Base-by-base conservation (phyloP, 2,329 filamentous ascomycete genomes). In the Penicillium digitatum region DNA sequence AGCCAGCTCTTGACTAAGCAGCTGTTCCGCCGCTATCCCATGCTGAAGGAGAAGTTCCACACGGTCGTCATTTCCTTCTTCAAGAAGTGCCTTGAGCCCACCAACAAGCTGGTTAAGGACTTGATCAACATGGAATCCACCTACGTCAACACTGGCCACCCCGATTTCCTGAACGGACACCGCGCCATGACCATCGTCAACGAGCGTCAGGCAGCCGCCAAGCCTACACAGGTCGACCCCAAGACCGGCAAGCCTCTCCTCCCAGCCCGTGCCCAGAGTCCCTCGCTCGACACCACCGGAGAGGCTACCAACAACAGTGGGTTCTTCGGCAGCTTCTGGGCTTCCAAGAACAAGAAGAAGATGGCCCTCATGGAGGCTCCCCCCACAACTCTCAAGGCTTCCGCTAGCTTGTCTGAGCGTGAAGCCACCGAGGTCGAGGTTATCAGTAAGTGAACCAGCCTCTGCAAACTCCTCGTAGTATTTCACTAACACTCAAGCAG, bases 321-420 rank as follows among this genome's bases (percentile, higher is more conserved):
- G 35, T 99, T 99, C 82, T 99, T 99, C 67, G 94, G 94, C 65
- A 95, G 90, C 69, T 99, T 99, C 83, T 99, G 96, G 72, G 90
- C 94, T 11, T 92, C 90, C 70, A 99, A 97, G 84, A 99, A 97
- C 80, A 99, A 97, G 86, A 99, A 99, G 87, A 97, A 96, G 87
- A 95, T 95, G 78, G 94, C 94, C n/a, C 92, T 93, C 45, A 99
- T 99, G 94, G 94, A 99, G 73, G 82, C 94, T 14, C 94, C 94
- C 37, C 94, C 94, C 59, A 85, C 94, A 29, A 93, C 86, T 39
- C 84, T 99, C 55, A 99, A 96, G 80, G 94, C 94, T 32, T 95
- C 90, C 3, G 93, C 94, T 39, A 95, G 87, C 26, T 80, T 99
- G 37, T 95, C 89, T 5, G 94, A 99, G 77, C 90, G 94, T 58